Base-by-base conservation (phyloP, 2,329 filamentous ascomycete species). In the Pseudogymnoascus pannorum region DNA sequence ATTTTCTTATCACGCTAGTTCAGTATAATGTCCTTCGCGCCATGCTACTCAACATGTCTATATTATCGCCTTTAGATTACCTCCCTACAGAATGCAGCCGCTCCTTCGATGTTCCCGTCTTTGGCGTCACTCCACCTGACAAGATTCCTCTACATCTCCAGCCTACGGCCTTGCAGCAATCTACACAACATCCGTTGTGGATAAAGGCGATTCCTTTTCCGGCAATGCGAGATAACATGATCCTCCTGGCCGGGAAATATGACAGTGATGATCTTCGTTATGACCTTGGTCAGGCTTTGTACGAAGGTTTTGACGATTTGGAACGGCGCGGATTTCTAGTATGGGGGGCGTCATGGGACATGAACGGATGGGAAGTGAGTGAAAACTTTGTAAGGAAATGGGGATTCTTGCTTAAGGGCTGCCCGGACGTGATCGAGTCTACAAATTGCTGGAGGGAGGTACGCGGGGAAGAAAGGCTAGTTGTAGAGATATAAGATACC, bases 331-430 rank as follows among this genome's bases (percentile, higher is more conserved):
- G 61, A 12, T 60, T 63, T 26, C 20, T 64, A 24, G 33, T 64
- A n/a, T 11, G 29, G 18, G 24, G 59, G 63, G 22, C 79, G 5
- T 71, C 79, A 0, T 77, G 74, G 70, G 73, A 81, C 33, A 60
- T 71, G 2, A 63, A 64, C 0, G 76, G 73, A 9, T 83, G 80
- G 81, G 80, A 83, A 64, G 71, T 77, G 1, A 80, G 74, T 0
- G 72, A 74, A 8, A 61, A 62, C 0, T 82, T 83, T 64, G 64
- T 77, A 2, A 70, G 69, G 44, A 81, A 80, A 64, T 82, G 78
- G 77, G 71, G 66, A 1, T 72, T 72, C 69, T 60, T 78, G 7
- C 40, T 78, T 0, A 64, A 65, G 1, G 76, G 73, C 0, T 79
- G 76, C 58, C 61, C 64, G 0, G 74, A 78, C 31, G 59, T 78